Conservation (phyloP, 108 stramenopile genomes). For the Parmales sp. region DNA sequence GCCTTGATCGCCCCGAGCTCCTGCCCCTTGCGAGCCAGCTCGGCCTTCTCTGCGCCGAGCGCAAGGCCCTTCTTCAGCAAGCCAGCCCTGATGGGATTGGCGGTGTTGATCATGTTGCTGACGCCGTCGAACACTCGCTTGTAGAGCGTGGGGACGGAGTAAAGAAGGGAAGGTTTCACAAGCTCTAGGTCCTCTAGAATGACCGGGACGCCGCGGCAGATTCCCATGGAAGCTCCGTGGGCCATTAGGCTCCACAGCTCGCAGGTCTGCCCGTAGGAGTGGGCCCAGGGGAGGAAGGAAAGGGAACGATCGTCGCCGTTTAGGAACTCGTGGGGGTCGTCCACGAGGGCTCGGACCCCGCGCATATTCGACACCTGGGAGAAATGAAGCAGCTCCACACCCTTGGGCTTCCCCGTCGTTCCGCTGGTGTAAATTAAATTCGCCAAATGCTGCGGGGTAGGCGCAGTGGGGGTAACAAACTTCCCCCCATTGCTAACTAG, state of each 20-base stretch:
- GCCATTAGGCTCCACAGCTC: slow-evolving; percentile 75
- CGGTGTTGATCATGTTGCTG: slow-evolving; percentile 59
- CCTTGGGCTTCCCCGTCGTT: slow-evolving; percentile 91
- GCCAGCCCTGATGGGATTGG: slow-evolving; percentile 42
- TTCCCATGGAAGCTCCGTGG: slow-evolving; percentile 72
- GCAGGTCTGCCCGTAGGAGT: slow-evolving; percentile 84
- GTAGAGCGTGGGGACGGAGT: slow-evolving; percentile 86
- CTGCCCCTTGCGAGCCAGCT: slow-evolving; percentile 28
- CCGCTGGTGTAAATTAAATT: slow-evolving; percentile 91
- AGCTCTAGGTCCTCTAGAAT: slow-evolving; percentile 65
- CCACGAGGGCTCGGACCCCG: slow-evolving; percentile 52
- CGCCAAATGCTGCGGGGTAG: slow-evolving; percentile 72
- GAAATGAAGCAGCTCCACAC: slow-evolving; percentile 77
- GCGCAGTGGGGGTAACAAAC: no score
- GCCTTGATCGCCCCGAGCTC: slow-evolving; percentile 17
- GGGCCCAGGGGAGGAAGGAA: slow-evolving; percentile 90
- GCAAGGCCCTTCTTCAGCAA: slow-evolving; percentile 63
- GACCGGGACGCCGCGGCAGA: slow-evolving; percentile 61
- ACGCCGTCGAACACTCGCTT: slow-evolving; percentile 88
- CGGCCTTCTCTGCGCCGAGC: slow-evolving; percentile 46
- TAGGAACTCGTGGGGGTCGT: slow-evolving; percentile 57
- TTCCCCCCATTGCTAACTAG: not conserved
- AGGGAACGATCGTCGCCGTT: slow-evolving; percentile 57
- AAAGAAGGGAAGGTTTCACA: slow-evolving; percentile 69
- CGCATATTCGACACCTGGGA: slow-evolving; percentile 73